phyloP scores from a whole-genome alignment of 1,284 basidiomycete species.

The Fomitopsis pinicola region DNA sequence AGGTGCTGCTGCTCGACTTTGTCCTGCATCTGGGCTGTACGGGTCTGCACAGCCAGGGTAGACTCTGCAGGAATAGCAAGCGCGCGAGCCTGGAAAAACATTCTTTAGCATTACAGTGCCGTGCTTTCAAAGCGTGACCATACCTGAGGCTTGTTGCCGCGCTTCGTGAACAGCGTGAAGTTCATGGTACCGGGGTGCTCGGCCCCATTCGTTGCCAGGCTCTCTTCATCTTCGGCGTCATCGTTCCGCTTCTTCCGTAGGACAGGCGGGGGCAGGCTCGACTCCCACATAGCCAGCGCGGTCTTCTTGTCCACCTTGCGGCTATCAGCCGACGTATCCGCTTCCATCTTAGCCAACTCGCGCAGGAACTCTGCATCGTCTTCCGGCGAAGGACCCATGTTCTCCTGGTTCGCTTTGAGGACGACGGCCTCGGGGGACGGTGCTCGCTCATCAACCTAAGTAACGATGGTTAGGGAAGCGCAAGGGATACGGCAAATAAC shows the following conservation, averaged over 20 bases:
- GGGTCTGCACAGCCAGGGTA: constrained; percentile 84
- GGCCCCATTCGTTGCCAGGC: constrained; percentile 16
- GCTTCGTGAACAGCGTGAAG: constrained; percentile 92
- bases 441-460: constrained; percentile 58
- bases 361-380: constrained; percentile 93
- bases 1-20: constrained; percentile 94
- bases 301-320: constrained; percentile 82
- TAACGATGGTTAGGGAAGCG: neutral
- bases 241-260: constrained; percentile 57
- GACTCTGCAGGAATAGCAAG: constrained; percentile 86
- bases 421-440: constrained; percentile 76
- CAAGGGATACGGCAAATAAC: neutral
- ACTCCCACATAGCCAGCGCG: constrained; percentile 81
- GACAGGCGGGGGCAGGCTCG: constrained; percentile 68
- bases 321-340: constrained; percentile 80
- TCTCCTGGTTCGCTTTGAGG: constrained; percentile 63
- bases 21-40: constrained; percentile 86
- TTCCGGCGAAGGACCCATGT: constrained; percentile 75
- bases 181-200: constrained; percentile 65
- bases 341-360: constrained; percentile 94
- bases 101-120: neutral
- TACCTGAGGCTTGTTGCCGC: constrained; percentile 90
- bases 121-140: constrained; percentile 20
- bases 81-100: constrained; percentile 60
- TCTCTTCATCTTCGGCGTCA: constrained; percentile 48